Base-by-base conservation (phyloP, 2,329 filamentous ascomycete species). In the Torrubiellomyces zombiae region DNA sequence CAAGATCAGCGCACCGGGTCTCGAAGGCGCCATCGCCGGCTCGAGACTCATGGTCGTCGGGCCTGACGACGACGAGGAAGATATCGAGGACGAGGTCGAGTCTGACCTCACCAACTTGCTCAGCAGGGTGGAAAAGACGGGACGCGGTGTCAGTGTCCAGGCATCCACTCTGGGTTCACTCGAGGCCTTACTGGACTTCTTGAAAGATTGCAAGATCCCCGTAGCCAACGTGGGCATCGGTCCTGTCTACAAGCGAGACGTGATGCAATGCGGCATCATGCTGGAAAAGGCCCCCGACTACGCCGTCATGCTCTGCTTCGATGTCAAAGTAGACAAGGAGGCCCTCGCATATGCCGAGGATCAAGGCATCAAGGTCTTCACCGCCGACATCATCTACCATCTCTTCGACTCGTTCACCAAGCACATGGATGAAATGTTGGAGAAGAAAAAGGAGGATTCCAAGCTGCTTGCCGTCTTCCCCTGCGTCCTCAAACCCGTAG, bases 291-390 rank as follows among this genome's bases (percentile, higher is more conserved):
- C 75, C 10, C 82, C 82, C 37, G 85, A 98, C 47, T 91, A 75
- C 40, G 89, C 89, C n/a, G 81, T 95, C 48, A 98, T 98, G 89
- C 73, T 98, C 25, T 95, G 89, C 52, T 98, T 98, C 65, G 91
- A 98, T 50, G 89, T 98, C 56, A 95, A 94, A 60, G 81, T 98
- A 10, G 89, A 98, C 57, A 95, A 93, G 53, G 89, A 98, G 47
- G 89, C 89, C 1, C 73, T 77, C 37, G 65, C 69, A 7, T 92
- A 95, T 42, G 89, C 89, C 8, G 82, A 94, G 11, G 83, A 95
- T 29, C 74, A 92, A 33, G 83, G 83, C 25, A 80, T 98, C 57
- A 95, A 92, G 63, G 80, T 98, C 42, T 98, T 98, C 60, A 92
- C 82, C 3, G 89, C 91, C 3, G 86, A 98, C 52, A 98, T 98